phyloP scores from a whole-genome alignment of 495 filamentous ascomycete species.

The Aspergillus conjunctus region DNA sequence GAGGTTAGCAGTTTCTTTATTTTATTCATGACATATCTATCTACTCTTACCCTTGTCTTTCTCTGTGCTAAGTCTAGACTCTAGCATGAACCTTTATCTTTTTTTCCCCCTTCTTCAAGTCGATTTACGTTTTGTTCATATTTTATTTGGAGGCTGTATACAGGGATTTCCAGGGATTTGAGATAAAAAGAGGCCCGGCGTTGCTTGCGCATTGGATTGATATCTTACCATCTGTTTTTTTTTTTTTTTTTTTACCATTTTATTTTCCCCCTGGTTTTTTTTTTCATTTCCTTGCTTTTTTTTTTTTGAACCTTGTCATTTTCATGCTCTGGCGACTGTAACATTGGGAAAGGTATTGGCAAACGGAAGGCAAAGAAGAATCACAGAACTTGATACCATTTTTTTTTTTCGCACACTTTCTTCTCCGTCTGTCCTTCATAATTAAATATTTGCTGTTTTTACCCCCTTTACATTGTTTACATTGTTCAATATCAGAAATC shows the following conservation, averaged over 20 bases:
- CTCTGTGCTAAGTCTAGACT: slow-evolving; percentile 9
- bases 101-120: slow-evolving; percentile 18
- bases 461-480: too few species aligned
- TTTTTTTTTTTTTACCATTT: slow-evolving; percentile 10
- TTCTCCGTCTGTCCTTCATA: too few species aligned
- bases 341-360: slow-evolving; percentile 24
- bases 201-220: slow-evolving; percentile 21
- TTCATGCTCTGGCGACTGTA: slow-evolving; percentile 27
- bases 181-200: slow-evolving; percentile 30
- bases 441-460: too few species aligned
- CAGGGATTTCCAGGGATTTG: slow-evolving; percentile 21
- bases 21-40: slow-evolving; percentile 15
- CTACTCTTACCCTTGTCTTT: slow-evolving; percentile 12
- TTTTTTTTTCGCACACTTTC: slow-evolving; percentile 17
- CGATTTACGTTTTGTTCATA: slow-evolving; percentile 18
- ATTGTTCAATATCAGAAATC: too few species aligned
- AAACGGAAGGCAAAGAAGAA: slow-evolving; percentile 18
- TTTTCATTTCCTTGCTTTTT: slow-evolving; percentile 2
- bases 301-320: slow-evolving; percentile 11
- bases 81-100: slow-evolving; percentile 22
- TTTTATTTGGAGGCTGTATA: slow-evolving; percentile 30
- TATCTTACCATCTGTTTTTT: slow-evolving; percentile 8
- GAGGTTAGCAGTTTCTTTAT: slow-evolving; percentile 10
- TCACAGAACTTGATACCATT: slow-evolving; percentile 47
- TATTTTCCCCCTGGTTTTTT: slow-evolving; percentile 2